Evolutionary conservation across 495 filamentous ascomycete species (phyloP).

Genomic region (Xylaria castorea): DNA sequence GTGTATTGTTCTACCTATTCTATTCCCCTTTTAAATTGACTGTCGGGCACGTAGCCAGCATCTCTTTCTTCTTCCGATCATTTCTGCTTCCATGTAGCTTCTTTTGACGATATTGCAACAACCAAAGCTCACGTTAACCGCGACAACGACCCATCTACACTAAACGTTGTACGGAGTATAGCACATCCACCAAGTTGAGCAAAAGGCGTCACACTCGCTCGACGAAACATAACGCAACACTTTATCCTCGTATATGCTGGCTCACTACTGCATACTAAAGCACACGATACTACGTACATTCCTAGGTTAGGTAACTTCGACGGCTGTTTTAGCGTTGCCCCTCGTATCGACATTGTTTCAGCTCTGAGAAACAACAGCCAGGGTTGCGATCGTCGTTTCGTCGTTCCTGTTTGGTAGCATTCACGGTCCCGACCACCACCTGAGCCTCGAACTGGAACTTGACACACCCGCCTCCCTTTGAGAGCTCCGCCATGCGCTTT

Average conservation of each 20-base stretch:
- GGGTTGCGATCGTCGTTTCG: slow-evolving; percentile 15
- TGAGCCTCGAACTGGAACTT: slow-evolving; percentile 7
- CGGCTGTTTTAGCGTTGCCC: neutral
- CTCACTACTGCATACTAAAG: neutral
- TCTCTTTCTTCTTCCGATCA: neutral
- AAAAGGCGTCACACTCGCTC: slow-evolving; percentile 10
- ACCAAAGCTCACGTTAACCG: neutral
- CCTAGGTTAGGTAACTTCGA: slow-evolving; percentile 15
- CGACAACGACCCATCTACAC: neutral
- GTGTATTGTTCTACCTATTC: neutral
- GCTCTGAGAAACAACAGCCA: slow-evolving; percentile 22
- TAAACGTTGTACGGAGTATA: neutral
- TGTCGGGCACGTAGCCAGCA: neutral
- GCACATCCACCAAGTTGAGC: neutral
- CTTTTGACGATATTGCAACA: neutral
- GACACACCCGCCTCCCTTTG: slow-evolving; percentile 12
- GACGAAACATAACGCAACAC: neutral
- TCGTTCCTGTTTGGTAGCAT: slow-evolving; percentile 10
- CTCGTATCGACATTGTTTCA: slow-evolving; percentile 15
- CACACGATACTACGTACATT: neutral
- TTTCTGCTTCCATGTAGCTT: neutral
- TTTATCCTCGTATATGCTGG: neutral
- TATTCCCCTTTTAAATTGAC: slow-evolving; percentile 7
- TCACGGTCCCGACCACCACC: neutral
- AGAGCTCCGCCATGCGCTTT: slow-evolving; percentile 25